A percentile compares a stretch with the other conserved stretches of the same genome.
phyloP scores from a whole-genome alignment of 257 asterid genomes.

The Gardenia jasminoides region DNA sequence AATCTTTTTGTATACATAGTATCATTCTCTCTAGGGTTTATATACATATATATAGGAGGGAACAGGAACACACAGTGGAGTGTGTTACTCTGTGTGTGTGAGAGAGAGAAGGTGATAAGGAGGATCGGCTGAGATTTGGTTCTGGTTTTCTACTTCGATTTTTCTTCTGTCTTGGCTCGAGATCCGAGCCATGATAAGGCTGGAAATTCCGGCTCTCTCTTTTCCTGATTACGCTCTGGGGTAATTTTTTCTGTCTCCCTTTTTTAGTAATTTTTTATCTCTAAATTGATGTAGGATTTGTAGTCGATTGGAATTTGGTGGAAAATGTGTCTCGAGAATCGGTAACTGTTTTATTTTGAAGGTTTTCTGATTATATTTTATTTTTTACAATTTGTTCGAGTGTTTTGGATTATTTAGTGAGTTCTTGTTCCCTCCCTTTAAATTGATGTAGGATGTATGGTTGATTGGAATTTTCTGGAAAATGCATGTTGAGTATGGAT shows the following conservation, averaged over 20 bases:
- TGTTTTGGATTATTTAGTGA: neutral
- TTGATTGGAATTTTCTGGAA: neutral
- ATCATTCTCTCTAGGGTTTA: no score
- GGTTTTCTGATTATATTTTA: no score
- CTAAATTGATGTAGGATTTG: neutral
- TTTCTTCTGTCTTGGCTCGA: conserved; percentile 86
- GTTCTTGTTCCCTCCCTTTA: neutral
- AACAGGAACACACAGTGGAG: conserved; percentile 18
- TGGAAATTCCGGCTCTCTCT: conserved; percentile 30
- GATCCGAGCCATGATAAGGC: conserved; percentile 84
- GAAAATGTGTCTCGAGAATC: no score
- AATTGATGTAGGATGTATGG: no score
- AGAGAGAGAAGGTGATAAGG: neutral
- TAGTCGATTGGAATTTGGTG: neutral
- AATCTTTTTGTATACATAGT: no score
- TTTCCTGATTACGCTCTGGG: conserved; percentile 12
- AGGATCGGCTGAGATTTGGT: conserved; percentile 40
- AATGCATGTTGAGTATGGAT: neutral
- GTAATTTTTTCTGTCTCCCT: no score
- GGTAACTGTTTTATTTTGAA: no score
- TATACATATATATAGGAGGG: neutral
- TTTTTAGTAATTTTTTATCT: neutral
- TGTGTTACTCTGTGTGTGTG: conserved; percentile 29
- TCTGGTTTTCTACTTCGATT: neutral
- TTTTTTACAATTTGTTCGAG: no score